Conservation (phyloP, 2,329 filamentous ascomycete species). For the Colletotrichum sojae region DNA sequence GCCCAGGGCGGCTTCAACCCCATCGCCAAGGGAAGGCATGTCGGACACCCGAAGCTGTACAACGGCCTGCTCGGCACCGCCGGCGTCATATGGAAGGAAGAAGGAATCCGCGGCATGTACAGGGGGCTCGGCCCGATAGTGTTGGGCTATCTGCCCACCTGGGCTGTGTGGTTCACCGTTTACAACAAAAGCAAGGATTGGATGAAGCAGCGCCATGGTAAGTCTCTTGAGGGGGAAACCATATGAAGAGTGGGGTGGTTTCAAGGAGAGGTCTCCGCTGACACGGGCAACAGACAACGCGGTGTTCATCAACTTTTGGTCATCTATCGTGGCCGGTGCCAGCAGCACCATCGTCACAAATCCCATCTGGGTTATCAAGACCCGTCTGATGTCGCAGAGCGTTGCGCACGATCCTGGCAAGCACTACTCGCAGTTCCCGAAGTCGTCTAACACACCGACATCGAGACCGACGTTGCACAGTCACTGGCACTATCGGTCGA, state of each 20-base stretch:
- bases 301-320: slow-evolving; percentile 86
- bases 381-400: slow-evolving; percentile 95
- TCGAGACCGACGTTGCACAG: slow-evolving; percentile 70
- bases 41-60: slow-evolving; percentile 76
- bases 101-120: slow-evolving; percentile 92
- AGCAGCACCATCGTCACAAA: slow-evolving; percentile 96
- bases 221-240: slow-evolving; percentile 47
- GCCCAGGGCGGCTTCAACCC: slow-evolving; percentile 87
- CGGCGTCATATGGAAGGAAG: slow-evolving; percentile 86
- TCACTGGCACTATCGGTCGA: slow-evolving; percentile 94
- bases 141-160: slow-evolving; percentile 94
- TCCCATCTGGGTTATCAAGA: slow-evolving; percentile 99
- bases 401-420: slow-evolving; percentile 61
- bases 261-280: slow-evolving; percentile 16
- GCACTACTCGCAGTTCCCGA: slow-evolving; percentile 62
- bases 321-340: slow-evolving; percentile 90
- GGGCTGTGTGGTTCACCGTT: slow-evolving; percentile 97
- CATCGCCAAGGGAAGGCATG: slow-evolving; percentile 63
- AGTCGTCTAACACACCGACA: slow-evolving; percentile 67
- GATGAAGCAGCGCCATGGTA: slow-evolving; percentile 77
- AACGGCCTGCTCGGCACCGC: slow-evolving; percentile 90
- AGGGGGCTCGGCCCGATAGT: slow-evolving; percentile 94
- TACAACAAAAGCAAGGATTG: slow-evolving; percentile 91
- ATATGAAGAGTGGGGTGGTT: neutral
- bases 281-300: slow-evolving; percentile 72